phyloP scores from a whole-genome alignment of 805 yeast genomes.

The Sporopachydermia quercuum region DNA sequence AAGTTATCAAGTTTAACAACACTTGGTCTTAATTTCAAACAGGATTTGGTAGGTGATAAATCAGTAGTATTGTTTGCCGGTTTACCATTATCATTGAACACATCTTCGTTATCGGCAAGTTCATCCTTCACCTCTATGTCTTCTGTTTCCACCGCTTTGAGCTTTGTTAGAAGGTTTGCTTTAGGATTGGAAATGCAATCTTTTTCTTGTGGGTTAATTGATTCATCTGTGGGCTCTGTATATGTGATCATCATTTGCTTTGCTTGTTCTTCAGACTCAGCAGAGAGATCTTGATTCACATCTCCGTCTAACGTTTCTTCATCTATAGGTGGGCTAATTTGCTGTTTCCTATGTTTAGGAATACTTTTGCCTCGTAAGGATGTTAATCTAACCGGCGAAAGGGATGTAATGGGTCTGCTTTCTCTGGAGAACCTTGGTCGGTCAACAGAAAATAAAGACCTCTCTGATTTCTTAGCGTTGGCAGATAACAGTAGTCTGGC shows the following conservation, averaged over 20 bases:
- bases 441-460: neutral
- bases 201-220: no score
- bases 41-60: slow-evolving; percentile 2
- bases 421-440: neutral
- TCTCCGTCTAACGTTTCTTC: no score
- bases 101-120: neutral
- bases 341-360: no score
- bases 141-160: neutral
- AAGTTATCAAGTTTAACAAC: neutral
- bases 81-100: neutral
- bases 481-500: neutral
- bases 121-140: neutral
- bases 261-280: no score
- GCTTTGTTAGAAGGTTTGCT: neutral
- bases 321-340: no score
- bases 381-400: neutral
- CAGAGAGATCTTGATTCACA: no score
- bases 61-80: neutral
- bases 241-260: no score
- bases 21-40: neutral
- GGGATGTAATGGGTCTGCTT: neutral
- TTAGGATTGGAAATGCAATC: neutral
- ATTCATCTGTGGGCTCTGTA: no score
- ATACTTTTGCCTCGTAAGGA: no score
- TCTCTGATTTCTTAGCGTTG: neutral